phyloP scores from a whole-genome alignment of 2,329 filamentous ascomycete species.

The Thelonectria discophora region DNA sequence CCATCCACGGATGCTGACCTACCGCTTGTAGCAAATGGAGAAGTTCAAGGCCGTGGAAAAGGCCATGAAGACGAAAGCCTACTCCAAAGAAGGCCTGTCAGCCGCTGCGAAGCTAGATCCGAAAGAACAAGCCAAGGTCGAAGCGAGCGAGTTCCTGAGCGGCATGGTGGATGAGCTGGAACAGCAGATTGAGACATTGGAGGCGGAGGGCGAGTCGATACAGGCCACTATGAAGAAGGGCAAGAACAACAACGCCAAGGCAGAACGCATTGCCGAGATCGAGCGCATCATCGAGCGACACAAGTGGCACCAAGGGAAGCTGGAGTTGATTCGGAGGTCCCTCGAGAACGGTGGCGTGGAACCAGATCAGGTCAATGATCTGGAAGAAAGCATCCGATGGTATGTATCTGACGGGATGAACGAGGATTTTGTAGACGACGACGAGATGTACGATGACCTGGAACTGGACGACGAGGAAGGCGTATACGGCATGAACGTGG shows the following conservation, averaged over 20 bases:
- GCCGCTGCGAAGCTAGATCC: conserved; percentile 93
- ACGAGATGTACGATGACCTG: conserved; percentile 93
- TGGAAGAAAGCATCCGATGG: conserved; percentile 93
- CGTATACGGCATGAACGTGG: conserved; percentile 79
- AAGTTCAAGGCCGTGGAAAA: conserved; percentile 99
- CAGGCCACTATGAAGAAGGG: conserved; percentile 93
- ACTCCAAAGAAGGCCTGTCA: conserved; percentile 96
- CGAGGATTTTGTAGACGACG: conserved; percentile 91
- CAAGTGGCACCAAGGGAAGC: conserved; percentile 94
- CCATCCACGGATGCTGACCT: conserved; percentile 28
- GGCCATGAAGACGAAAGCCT: conserved; percentile 99
- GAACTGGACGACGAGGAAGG: conserved; percentile 93
- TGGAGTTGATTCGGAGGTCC: conserved; percentile 89
- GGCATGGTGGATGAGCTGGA: conserved; percentile 92
- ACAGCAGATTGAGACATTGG: conserved; percentile 89
- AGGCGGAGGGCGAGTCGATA: conserved; percentile 88
- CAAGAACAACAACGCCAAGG: conserved; percentile 84
- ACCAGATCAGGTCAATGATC: conserved; percentile 82
- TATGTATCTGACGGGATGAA: conserved; percentile 92
- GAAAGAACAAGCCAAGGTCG: conserved; percentile 95
- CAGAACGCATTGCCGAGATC: conserved; percentile 87
- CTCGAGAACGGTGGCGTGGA: conserved; percentile 94
- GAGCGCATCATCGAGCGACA: conserved; percentile 87
- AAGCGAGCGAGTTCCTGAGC: conserved; percentile 85
- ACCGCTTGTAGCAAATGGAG: conserved; percentile 85